phyloP scores from a whole-genome alignment of 306 rosid species.

The Quercus cerris region DNA sequence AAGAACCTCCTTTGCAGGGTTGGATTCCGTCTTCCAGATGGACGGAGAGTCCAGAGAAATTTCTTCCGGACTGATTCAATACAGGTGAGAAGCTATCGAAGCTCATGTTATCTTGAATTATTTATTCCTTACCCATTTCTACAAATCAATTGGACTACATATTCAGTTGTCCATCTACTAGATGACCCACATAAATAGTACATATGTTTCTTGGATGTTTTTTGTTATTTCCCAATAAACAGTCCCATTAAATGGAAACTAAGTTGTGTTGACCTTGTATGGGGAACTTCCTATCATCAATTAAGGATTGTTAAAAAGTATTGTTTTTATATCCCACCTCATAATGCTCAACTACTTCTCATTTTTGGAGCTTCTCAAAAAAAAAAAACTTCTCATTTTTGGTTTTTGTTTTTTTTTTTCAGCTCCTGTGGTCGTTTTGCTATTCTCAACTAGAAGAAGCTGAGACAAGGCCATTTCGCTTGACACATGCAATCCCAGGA shows the following conservation, averaged over 20 bases:
- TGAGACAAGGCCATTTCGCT: constrained; percentile 53
- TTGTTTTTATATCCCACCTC: not conserved
- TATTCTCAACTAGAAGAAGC: constrained; percentile 57
- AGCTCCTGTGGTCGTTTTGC: constrained; percentile 97
- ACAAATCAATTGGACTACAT: not conserved
- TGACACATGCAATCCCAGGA: constrained; percentile 91
- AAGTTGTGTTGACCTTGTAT: not conserved
- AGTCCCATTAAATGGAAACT: not conserved
- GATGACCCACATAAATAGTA: not conserved
- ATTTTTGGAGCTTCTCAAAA: not conserved
- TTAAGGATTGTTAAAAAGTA: not conserved
- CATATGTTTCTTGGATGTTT: not conserved
- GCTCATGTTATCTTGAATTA: not conserved
- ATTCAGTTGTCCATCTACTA: not conserved
- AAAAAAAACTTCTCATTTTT: not conserved
- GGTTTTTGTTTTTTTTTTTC: constrained; percentile 28
- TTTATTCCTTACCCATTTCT: not conserved
- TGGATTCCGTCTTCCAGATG: constrained; percentile 90
- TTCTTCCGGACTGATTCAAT: constrained; percentile 73
- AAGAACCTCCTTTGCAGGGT: constrained; percentile 72
- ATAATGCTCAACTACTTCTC: not conserved
- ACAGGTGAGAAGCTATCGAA: constrained; percentile 47
- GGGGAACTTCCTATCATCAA: not conserved
- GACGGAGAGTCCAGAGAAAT: constrained; percentile 79
- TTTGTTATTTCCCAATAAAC: not conserved